Evolutionary conservation across 805 yeast genomes (phyloP).

Genomic region (Ogataea dorogensis): DNA sequence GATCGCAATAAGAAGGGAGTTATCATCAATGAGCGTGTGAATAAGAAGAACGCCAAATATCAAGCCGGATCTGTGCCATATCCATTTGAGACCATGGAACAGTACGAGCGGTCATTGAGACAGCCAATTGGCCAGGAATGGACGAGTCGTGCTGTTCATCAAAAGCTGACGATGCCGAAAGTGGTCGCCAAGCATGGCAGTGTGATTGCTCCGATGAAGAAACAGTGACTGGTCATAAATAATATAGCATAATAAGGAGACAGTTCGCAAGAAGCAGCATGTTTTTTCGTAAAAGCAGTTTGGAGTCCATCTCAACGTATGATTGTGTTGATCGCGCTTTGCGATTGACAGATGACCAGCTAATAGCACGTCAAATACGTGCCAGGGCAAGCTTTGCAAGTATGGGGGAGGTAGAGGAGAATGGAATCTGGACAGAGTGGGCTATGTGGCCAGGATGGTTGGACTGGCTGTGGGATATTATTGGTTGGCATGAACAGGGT

Average conservation of each 20-base stretch:
- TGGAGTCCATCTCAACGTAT: slow-evolving; percentile 13
- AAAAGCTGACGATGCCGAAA: slow-evolving; percentile 84
- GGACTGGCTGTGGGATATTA: slow-evolving; percentile 6
- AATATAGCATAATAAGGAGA: slow-evolving; percentile 6
- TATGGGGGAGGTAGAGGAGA: slow-evolving; percentile 2
- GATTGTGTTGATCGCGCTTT: slow-evolving; percentile 14
- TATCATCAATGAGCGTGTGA: slow-evolving; percentile 82
- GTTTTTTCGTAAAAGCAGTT: slow-evolving; percentile 13
- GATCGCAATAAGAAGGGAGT: slow-evolving; percentile 79
- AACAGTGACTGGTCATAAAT: slow-evolving; percentile 41
- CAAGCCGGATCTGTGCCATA: slow-evolving; percentile 89
- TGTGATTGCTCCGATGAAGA: slow-evolving; percentile 87
- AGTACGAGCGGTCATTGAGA: slow-evolving; percentile 88
- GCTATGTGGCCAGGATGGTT: slow-evolving; percentile 4
- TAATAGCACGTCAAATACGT: slow-evolving; percentile 10
- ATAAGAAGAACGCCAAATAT: slow-evolving; percentile 82
- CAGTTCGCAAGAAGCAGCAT: background rate
- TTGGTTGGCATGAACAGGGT: slow-evolving; percentile 1
- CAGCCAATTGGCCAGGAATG: slow-evolving; percentile 98
- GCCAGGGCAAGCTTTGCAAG: slow-evolving; percentile 17
- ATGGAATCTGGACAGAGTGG: too few relatives aligned
- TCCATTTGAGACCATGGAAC: slow-evolving; percentile 91
- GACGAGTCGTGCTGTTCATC: slow-evolving; percentile 86
- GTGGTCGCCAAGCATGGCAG: slow-evolving; percentile 83
- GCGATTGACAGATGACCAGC: slow-evolving; percentile 10